Percentiles rank a stretch among this genome's conserved stretches.
phyloP scores from a whole-genome alignment of 495 filamentous ascomycete species.

The Xylaria curta region DNA sequence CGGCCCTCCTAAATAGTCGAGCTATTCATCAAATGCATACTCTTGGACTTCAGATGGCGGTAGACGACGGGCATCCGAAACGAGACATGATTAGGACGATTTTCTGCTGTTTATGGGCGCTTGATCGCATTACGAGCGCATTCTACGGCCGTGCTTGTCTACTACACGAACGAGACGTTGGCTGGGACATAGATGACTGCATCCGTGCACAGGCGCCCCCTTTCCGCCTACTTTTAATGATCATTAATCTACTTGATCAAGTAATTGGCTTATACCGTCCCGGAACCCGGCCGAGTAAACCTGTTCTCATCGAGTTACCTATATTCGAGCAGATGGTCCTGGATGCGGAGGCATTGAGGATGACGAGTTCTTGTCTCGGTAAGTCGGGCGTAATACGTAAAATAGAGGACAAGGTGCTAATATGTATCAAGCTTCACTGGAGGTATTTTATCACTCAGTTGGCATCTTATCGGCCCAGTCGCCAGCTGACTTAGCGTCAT shows the following conservation, averaged over 20 bases:
- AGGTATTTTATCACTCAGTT: slow-evolving; percentile 74
- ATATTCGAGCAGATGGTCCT: slow-evolving; percentile 71
- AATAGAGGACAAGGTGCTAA: slow-evolving; percentile 22
- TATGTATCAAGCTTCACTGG: slow-evolving; percentile 59
- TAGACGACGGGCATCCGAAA: slow-evolving; percentile 38
- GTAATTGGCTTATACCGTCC: slow-evolving; percentile 75
- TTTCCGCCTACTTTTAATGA: slow-evolving; percentile 54
- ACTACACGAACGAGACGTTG: slow-evolving; percentile 68
- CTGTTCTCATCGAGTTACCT: slow-evolving; percentile 57
- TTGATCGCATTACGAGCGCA: slow-evolving; percentile 69
- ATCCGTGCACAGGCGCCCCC: slow-evolving; percentile 48
- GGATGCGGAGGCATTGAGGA: slow-evolving; percentile 48
- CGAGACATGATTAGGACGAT: slow-evolving; percentile 46
- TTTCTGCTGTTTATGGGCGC: slow-evolving; percentile 71
- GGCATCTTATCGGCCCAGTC: slow-evolving; percentile 62
- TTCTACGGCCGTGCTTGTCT: slow-evolving; percentile 69
- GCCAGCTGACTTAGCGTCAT: slow-evolving; percentile 41
- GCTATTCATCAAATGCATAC: slow-evolving; percentile 69
- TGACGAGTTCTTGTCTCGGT: slow-evolving; percentile 55
- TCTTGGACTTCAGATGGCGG: slow-evolving; percentile 65
- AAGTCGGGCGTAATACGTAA: slow-evolving; percentile 28
- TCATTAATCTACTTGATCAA: slow-evolving; percentile 62
- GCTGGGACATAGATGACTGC: slow-evolving; percentile 62
- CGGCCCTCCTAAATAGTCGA: slow-evolving; percentile 39
- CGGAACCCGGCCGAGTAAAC: slow-evolving; percentile 53